Evolutionary conservation across 768 basidiomycete species (phyloP).

Genomic region (Serendipita indica): DNA sequence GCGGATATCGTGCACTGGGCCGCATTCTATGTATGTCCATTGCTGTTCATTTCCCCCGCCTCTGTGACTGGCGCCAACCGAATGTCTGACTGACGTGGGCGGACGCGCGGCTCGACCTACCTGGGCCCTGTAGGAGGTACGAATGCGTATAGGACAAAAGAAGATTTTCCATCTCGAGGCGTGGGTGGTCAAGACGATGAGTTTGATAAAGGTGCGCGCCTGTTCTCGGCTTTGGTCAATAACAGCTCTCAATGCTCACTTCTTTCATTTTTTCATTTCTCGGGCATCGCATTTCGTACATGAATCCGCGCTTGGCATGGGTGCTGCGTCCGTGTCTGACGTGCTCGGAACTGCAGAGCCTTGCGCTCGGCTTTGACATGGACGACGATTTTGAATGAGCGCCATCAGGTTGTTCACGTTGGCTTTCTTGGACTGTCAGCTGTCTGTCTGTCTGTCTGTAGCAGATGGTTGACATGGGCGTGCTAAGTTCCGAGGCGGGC

Average conservation of each 20-base stretch:
- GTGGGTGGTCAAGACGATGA: slow-evolving; percentile 96
- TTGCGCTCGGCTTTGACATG: neutral
- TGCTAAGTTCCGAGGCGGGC: no score
- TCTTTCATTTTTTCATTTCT: neutral
- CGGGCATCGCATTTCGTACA: no score
- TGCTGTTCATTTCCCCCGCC: neutral
- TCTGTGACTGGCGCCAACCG: neutral
- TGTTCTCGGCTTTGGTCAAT: neutral
- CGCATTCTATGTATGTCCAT: slow-evolving; percentile 67
- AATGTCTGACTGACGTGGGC: neutral
- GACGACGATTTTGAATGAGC: neutral
- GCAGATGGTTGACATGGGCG: no score
- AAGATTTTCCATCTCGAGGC: slow-evolving; percentile 97
- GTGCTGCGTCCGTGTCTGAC: neutral
- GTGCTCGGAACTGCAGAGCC: neutral
- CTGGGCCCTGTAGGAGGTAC: slow-evolving; percentile 49
- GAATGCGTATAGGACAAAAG: slow-evolving; percentile 87
- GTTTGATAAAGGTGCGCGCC: slow-evolving; percentile 54
- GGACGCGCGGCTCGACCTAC: neutral
- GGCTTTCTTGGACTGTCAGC: no score
- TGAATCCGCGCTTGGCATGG: no score
- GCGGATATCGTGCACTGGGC: slow-evolving; percentile 96
- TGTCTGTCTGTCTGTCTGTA: no score
- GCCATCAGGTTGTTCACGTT: no score
- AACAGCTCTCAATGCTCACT: neutral